Conservation (phyloP, 148 eudicot species). For the Amaranthus hypochondriacus region DNA sequence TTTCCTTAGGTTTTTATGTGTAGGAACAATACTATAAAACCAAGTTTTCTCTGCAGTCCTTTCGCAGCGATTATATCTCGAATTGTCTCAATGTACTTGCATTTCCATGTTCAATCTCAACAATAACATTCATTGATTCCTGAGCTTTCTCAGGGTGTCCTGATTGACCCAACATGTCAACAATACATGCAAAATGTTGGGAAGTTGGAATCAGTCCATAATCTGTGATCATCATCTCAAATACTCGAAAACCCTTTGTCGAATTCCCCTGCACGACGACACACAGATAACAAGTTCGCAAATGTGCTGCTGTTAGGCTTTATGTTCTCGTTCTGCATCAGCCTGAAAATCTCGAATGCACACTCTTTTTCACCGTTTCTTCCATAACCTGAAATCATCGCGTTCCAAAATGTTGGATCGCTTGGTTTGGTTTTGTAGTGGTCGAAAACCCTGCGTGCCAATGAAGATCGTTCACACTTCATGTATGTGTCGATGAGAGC, state of each 20-base stretch:
- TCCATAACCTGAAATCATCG: conserved; percentile 83
- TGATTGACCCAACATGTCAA: conserved; percentile 63
- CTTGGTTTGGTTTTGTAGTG: conserved; percentile 37
- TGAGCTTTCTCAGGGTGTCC: conserved; percentile 67
- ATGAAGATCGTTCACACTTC: conserved; percentile 57
- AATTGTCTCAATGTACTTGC: conserved; percentile 54
- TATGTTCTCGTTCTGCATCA: conserved; percentile 50
- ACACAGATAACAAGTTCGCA: conserved; percentile 48
- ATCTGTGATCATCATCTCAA: conserved; percentile 48
- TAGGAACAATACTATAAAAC: conserved; percentile 29
- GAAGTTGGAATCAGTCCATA: conserved; percentile 49
- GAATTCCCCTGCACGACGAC: conserved; percentile 61
- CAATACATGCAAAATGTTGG: conserved; percentile 51
- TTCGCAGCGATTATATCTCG: conserved; percentile 43
- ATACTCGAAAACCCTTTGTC: conserved; percentile 49
- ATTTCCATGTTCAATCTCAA: conserved; percentile 55
- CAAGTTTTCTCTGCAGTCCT: conserved; percentile 49
- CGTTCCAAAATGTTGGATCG: conserved; percentile 77
- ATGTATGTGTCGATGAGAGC: conserved; percentile 76
- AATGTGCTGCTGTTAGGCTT: conserved; percentile 59
- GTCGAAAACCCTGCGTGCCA: conserved; percentile 49
- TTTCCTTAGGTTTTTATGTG: no score
- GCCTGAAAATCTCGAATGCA: conserved; percentile 55
- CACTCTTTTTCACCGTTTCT: conserved; percentile 52
- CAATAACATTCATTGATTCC: conserved; percentile 34